Percentiles rank a stretch among this genome's conserved stretches.
Conservation (phyloP, 2,329 filamentous ascomycete genomes). For the Paecilomyces variotii region DNA sequence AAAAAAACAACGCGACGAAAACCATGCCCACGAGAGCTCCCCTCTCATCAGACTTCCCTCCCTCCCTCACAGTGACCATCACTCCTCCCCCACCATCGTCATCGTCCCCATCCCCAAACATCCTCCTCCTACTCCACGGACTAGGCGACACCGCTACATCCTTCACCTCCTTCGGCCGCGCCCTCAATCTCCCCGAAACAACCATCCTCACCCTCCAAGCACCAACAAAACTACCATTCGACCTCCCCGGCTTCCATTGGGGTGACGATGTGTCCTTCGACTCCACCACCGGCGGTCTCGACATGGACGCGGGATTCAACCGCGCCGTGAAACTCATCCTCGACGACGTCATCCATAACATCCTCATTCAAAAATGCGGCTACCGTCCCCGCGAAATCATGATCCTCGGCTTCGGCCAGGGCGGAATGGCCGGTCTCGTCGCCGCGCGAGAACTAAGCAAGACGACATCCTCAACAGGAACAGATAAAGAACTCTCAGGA, state of each 20-base stretch:
- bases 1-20: slow-evolving; percentile 1
- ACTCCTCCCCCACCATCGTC: slow-evolving; percentile 33
- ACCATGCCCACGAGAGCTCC: slow-evolving; percentile 31
- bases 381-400: slow-evolving; percentile 54
- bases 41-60: slow-evolving; percentile 39
- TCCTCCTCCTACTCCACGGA: slow-evolving; percentile 76
- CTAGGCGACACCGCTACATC: slow-evolving; percentile 66
- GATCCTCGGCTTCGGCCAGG: slow-evolving; percentile 61
- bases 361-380: slow-evolving; percentile 49
- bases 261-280: slow-evolving; percentile 57
- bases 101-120: slow-evolving; percentile 50
- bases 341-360: slow-evolving; percentile 43
- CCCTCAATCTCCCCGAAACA: slow-evolving; percentile 68
- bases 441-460: slow-evolving; percentile 40
- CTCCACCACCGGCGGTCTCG: slow-evolving; percentile 44
- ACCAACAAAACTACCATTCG: slow-evolving; percentile 59
- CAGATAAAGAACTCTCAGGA: slow-evolving; percentile 22
- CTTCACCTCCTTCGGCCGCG: slow-evolving; percentile 61
- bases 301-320: slow-evolving; percentile 55
- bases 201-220: slow-evolving; percentile 67
- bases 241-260: slow-evolving; percentile 62
- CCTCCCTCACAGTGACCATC: slow-evolving; percentile 31
- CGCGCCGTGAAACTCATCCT: slow-evolving; percentile 42
- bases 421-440: slow-evolving; percentile 55
- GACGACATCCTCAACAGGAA: slow-evolving; percentile 4